Evolutionary conservation across 2,329 filamentous ascomycete species (phyloP), one percentile per base, ranked within the genome.

Genomic region (Remersonia thermophila): DNA sequence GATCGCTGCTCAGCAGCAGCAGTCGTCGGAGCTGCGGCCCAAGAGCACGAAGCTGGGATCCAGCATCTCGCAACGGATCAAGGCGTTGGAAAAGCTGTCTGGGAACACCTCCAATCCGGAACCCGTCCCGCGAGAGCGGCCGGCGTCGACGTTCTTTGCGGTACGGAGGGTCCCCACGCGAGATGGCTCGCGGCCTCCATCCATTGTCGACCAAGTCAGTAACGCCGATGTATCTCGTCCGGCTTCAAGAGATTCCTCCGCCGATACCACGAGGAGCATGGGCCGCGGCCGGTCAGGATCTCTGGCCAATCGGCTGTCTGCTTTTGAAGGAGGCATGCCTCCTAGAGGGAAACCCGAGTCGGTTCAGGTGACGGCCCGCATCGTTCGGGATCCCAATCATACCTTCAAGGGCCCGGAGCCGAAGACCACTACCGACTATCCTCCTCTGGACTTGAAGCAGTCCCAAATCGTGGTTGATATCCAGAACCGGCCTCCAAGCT

Each of bases 41-140:
- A 85, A 83, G 55, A 93, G 87, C 55, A 69, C 79, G 46, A 91
- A 83, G 50, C 73, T 96, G 16, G 87, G 85, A 7, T 86, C 83
- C 7, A 86, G 84, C 47, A 95, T 98, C 42, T 93, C 89, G 3
- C 84, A 89, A 55, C 80, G 91, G 29, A 96, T 96, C 56, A 93
- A 94, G 58, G 86, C 87, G 6, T 66, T 98, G 36, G 83, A 94
- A 54, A 87, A 85, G 56, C 69, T 91, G 46, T 69, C 78, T 40
- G 59, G 67, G 53, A 52, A 55, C 52, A 43, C 56, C 30, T 47
- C 53, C 38, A 17, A 41, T 38, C 15, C 33, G n/a, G 43, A 32
- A 26, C 41, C 31, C 12, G 38, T 42, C 2, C 44, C 48, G 33
- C 35, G 20, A 23, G 63, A 65, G 25, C 55, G 63, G 12, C 63